Base-by-base conservation (phyloP, 208 protist genomes). In the Novymonas esmeraldas region DNA sequence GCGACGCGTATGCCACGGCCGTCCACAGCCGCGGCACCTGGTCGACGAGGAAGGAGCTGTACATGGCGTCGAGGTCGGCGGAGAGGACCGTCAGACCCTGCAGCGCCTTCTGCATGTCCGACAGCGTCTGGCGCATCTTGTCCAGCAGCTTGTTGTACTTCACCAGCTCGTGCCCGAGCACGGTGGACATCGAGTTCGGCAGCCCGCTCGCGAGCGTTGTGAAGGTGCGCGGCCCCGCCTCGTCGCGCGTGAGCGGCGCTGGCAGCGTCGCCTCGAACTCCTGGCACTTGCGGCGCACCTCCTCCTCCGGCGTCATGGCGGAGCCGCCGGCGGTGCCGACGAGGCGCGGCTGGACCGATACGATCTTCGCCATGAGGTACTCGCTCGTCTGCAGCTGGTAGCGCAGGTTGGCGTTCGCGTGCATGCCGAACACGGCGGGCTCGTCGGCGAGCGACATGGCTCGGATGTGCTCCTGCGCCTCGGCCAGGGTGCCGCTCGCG, bases 11-110 rank as follows among this genome's bases (percentile, higher is more conserved):
- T 9, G 92, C 78, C 18, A 90, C 87, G 11, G 85, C 46, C 24
- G 70, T 74, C 98, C 98, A 99, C 28, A 97, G 55, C 56, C 71
- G 61, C 20, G 98, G 98, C 52, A 99, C 97, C 76, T 98, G 85
- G 73, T 99, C 98, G 9, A 84, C 85, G 4, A 99, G 79, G 66
- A 99, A 94, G n/a, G 89, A 82, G 28, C 79, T 81, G 77, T 97
- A 98, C 94, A 99, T 98, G n/a, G 84, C 79, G 46, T 99, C 98
- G 20, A 99, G 69, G 70, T 98, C 94, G 10, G 79, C 73, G 22
- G 92, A 98, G 78, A 99, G 97, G n/a, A 99, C 89, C 16, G 98
- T 98, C 26, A 99, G 87, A 33, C 98, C 98, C 71, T 97, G 85
- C 33, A 99, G 84, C 24, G 98, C 98, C 71, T 98, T 97, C 68